Base-by-base conservation (phyloP, 192 early-diverging fungal genomes). In the Backusella sp. region DNA sequence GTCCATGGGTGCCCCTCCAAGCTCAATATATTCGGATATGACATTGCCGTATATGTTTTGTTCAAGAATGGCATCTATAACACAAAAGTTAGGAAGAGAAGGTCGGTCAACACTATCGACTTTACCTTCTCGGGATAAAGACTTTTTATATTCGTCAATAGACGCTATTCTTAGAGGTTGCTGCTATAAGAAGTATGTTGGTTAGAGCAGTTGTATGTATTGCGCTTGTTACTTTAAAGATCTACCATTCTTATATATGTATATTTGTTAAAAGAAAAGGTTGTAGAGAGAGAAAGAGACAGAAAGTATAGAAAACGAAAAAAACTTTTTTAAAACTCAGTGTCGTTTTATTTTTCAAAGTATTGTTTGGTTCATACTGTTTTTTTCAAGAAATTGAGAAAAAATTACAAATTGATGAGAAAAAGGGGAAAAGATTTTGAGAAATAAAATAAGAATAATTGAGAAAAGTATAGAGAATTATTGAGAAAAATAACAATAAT, bases 1-100 rank as follows among this genome's bases (percentile, higher is more conserved):
- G 62, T 84, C 75, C 71, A 87, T 77, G 5, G 87, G 87, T 11
- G 79, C 73, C n/a, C 87, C 87, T 35, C 86, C 87, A 34, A 66
- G 42, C 15, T 77, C 75, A 37, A 88, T 72, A 52, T 81, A 88
- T 14, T 67, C 77, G 19, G 78, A 52, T 42, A 88, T 65, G 2
- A 69, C 75, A 11, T 82, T 74, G 73, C 28, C 70, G 21, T 78
- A 77, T 9, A 87, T 84, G 28, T 82, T 80, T 11, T 78, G 87
- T 30, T 88, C 87, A 30, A 88, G 74, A 72, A 87, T 85, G 2
- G 86, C 80, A 49, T 87, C 86, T 80, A 39, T 68, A 12, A 12
- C 5, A 11, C 8, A 41, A 11, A n/a, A 37, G 14, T 69, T 44
- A 44, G 42, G 4, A 44, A 44, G 15, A 44, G 15, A 44, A 44